phyloP scores from a whole-genome alignment of 306 rosid genomes.

The Casuarina equisetifolia region DNA sequence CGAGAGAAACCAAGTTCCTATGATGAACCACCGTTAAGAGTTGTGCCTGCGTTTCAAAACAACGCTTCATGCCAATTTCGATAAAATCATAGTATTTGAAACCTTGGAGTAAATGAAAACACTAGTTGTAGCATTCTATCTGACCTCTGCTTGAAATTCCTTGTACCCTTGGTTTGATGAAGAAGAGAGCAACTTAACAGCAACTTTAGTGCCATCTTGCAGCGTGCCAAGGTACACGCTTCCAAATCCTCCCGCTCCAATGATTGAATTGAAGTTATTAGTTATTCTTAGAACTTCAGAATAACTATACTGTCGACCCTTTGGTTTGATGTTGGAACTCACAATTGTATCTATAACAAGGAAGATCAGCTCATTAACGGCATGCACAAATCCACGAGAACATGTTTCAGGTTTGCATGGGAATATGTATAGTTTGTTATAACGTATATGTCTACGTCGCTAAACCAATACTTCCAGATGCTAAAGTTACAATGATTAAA shows the following conservation, averaged over 20 bases:
- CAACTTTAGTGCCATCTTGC: conserved; percentile 32
- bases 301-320: conserved; percentile 23
- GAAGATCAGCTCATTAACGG: not conserved
- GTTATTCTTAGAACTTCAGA: conserved; percentile 34
- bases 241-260: conserved; percentile 59
- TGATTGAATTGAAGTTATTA: conserved; percentile 27
- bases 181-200: conserved; percentile 43
- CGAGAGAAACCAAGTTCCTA: conserved; percentile 29
- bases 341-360: not conserved
- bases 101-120: not conserved
- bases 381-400: not conserved
- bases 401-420: not conserved
- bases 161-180: conserved; percentile 42
- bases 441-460: not conserved
- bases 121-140: not conserved
- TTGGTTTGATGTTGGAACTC: conserved; percentile 13
- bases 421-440: not conserved
- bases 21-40: conserved; percentile 33
- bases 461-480: not conserved
- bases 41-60: conserved; percentile 21
- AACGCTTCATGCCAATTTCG: not conserved
- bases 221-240: conserved; percentile 37
- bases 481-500: not conserved
- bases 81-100: not conserved
- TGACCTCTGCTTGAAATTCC: conserved; percentile 41